Conservation (phyloP, 1,284 basidiomycete genomes). For the Bjerkandera adusta region DNA sequence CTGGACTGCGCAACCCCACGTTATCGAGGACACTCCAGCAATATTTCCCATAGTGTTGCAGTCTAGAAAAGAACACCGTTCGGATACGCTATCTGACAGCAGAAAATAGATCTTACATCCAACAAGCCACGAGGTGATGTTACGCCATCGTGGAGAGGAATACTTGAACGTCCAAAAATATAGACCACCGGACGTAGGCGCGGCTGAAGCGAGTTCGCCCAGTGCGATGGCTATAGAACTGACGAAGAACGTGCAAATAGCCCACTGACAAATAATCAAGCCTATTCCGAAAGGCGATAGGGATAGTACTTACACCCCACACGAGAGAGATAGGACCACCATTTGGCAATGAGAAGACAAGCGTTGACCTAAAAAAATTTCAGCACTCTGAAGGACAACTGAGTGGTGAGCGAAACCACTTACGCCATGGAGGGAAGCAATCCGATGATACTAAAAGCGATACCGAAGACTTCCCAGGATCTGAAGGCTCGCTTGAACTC, state of each 20-base stretch:
- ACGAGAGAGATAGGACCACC: conserved; percentile 80
- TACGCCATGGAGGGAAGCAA: conserved; percentile 26
- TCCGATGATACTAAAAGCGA: conserved; percentile 32
- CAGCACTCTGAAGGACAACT: not conserved
- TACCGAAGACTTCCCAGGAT: conserved; percentile 33
- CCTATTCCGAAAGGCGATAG: not conserved
- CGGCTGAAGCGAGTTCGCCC: conserved; percentile 69
- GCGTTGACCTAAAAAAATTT: conserved; percentile 11
- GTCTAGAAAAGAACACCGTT: no score
- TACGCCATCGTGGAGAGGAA: conserved; percentile 61
- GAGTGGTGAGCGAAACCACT: not conserved
- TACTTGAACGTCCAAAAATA: conserved; percentile 79
- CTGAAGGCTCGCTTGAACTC: conserved; percentile 45
- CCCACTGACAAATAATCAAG: conserved; percentile 35
- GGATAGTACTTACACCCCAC: conserved; percentile 49
- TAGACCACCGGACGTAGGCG: conserved; percentile 75
- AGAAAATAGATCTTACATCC: conserved; percentile 50
- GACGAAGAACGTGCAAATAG: conserved; percentile 51
- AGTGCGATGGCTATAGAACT: conserved; percentile 62
- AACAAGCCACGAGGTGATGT: conserved; percentile 72
- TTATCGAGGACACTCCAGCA: conserved; percentile 64
- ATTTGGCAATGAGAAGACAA: conserved; percentile 72
- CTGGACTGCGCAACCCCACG: conserved; percentile 76
- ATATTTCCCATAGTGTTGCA: conserved; percentile 73
- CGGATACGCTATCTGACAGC: no score